phyloP scores from a whole-genome alignment of 805 yeast species.

The Myxozyma kluyveri region DNA sequence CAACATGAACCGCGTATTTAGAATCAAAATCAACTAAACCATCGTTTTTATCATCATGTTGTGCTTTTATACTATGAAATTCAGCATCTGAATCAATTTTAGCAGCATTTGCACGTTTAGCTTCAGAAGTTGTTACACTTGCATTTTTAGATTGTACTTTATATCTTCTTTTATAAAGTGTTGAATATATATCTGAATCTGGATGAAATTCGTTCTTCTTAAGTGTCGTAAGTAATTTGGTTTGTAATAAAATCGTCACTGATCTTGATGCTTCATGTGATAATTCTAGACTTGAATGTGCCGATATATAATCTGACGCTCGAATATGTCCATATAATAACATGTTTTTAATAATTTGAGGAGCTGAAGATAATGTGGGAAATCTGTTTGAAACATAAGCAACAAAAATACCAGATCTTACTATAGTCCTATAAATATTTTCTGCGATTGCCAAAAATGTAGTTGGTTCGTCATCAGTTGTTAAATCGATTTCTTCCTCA shows the following conservation, averaged over 20 bases:
- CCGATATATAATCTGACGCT: constrained; percentile 48
- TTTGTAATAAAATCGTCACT: constrained; percentile 48
- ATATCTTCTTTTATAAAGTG: constrained; percentile 24
- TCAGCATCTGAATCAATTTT: constrained; percentile 50
- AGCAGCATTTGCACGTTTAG: constrained; percentile 59
- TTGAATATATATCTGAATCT: constrained; percentile 32
- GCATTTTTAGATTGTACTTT: constrained; percentile 30
- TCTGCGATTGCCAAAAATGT: constrained; percentile 47
- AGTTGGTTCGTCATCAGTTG: background rate
- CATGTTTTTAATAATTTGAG: constrained; percentile 66
- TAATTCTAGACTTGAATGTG: constrained; percentile 33
- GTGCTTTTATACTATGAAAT: constrained; percentile 17
- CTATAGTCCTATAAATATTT: constrained; percentile 55
- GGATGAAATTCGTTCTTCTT: constrained; percentile 40
- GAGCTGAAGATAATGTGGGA: constrained; percentile 42
- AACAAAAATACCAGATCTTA: constrained; percentile 77
- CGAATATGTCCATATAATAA: constrained; percentile 67
- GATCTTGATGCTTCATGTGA: constrained; percentile 37
- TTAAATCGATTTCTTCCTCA: constrained; percentile 5
- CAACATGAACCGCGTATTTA: background rate
- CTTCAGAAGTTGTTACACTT: constrained; percentile 45
- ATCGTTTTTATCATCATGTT: constrained; percentile 27
- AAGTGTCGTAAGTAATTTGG: constrained; percentile 53
- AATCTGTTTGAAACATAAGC: constrained; percentile 47
- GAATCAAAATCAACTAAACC: constrained; percentile 7